Evolutionary conservation across 2,329 filamentous ascomycete genomes (phyloP), one percentile per base, ranked within the genome.

Genomic region (Fusarium concolor): DNA sequence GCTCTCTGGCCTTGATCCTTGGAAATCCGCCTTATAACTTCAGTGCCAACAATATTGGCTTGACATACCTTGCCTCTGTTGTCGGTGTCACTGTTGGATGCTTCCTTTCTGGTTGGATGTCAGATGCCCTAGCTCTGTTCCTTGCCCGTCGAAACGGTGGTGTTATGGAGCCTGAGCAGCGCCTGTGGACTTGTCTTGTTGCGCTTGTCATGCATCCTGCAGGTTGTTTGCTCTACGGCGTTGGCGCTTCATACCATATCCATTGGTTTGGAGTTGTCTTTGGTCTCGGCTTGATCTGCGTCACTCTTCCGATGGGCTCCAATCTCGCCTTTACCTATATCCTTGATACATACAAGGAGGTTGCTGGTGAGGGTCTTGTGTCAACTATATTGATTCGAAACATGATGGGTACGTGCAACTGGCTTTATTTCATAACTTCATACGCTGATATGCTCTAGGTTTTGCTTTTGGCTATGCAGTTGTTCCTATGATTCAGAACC

Each of bases 131-230:
- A 10, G 56, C 64, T 3, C n/a, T 10, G 18, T 74, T 11, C 54
- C 62, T 74, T 22, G 63, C 72, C 0, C 69, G 71, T 4, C 46
- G 64, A 18, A 74, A 71, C 18, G 60, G 62, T 10, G 72, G 72
- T 1, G 62, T 75, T 6, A 72, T 71, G 62, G 72, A 74, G 17
- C 72, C 72, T 2, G 72, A 74, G 44, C 70, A 74, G 10, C 71
- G 72, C 2, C 64, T 75, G 3, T 74, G 70, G 69, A 65, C 65
- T 4, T 72, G 62, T 14, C 22, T 63, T 17, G 47, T 74, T 38
- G 59, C 72, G 3, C 41, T 73, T 2, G 26, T 74, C 6, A 58
- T 64, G 12, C 72, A 74, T 35, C 72, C 72, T 5, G 51, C 63
- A 4, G 71, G 72, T 0, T 74, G 70, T 37, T 56, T 74, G 2